Percentiles rank a stretch among this genome's conserved stretches.
phyloP scores from a whole-genome alignment of 2,329 filamentous ascomycete genomes.

The Emergomyces africanus region DNA sequence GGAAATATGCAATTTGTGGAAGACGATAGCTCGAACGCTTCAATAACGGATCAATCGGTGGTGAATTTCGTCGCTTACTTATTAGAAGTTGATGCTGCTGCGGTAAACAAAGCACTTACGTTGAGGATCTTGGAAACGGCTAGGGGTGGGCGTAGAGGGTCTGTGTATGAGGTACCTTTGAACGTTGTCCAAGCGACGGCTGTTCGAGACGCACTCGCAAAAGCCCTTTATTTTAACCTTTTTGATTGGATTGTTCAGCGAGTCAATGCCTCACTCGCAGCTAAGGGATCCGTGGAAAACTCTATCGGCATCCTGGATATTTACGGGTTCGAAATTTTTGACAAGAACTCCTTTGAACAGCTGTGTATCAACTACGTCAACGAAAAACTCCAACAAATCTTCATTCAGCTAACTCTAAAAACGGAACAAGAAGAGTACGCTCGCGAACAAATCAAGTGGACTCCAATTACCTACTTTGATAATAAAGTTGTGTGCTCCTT shows the following conservation, averaged over 20 bases:
- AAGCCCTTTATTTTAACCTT: constrained; percentile 93
- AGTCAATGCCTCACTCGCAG: constrained; percentile 76
- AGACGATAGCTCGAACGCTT: constrained; percentile 78
- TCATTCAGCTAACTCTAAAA: constrained; percentile 93
- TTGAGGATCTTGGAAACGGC: constrained; percentile 70
- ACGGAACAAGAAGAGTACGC: constrained; percentile 97
- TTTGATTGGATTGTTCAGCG: constrained; percentile 98
- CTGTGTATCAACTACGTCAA: constrained; percentile 99
- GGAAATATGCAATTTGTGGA: constrained; percentile 88
- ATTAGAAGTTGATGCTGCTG: constrained; percentile 68
- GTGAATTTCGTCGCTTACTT: constrained; percentile 92
- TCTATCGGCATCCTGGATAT: constrained; percentile 97
- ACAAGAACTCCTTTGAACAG: constrained; percentile 98
- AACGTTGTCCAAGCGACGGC: constrained; percentile 77
- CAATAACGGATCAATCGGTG: constrained; percentile 76
- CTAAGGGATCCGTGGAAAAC: constrained; percentile 61
- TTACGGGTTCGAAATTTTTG: constrained; percentile 98
- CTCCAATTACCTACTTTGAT: constrained; percentile 97
- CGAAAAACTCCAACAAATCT: constrained; percentile 97
- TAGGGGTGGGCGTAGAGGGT: constrained; percentile 52
- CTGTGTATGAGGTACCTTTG: constrained; percentile 60
- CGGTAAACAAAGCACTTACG: constrained; percentile 77
- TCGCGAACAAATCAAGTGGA: constrained; percentile 94
- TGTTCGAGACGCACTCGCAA: constrained; percentile 81
- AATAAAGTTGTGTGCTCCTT: constrained; percentile 98